Percentiles rank a stretch among this genome's conserved stretches.
Evolutionary conservation across 2,329 filamentous ascomycete species (phyloP).

Genomic region (Pseudocercospora cruenta): DNA sequence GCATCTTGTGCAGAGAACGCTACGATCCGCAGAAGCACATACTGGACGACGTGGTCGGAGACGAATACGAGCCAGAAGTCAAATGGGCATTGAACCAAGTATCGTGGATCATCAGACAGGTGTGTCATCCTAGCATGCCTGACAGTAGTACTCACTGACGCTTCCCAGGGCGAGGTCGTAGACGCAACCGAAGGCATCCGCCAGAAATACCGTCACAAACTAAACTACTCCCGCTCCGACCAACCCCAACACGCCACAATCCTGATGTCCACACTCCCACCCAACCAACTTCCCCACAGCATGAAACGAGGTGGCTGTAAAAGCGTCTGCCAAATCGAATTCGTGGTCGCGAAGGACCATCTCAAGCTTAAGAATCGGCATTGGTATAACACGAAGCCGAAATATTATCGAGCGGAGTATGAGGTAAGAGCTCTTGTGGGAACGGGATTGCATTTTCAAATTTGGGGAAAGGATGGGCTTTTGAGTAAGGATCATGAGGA

Average conservation of each 20-base stretch:
- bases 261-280: not conserved
- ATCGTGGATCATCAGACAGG: not conserved
- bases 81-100: not conserved
- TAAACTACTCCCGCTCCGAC: not conserved
- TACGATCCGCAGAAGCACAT: slow-evolving; percentile 1
- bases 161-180: not conserved
- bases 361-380: slow-evolving; percentile 8
- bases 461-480: slow-evolving; percentile 5
- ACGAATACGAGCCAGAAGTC: not conserved
- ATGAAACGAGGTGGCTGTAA: not conserved
- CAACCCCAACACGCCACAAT: not conserved
- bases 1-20: not conserved
- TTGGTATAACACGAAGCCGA: slow-evolving; percentile 2
- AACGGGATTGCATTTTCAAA: not conserved
- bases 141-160: not conserved
- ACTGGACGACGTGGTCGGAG: not conserved
- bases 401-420: slow-evolving; percentile 2
- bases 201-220: slow-evolving; percentile 5
- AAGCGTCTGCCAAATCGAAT: not conserved
- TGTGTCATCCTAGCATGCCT: not conserved
- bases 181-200: not conserved
- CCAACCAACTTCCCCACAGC: not conserved
- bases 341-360: not conserved
- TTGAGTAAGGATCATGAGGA: slow-evolving; percentile 6
- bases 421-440: not conserved